A percentile compares a stretch with the other conserved stretches of the same genome.
Conservation (phyloP, 768 basidiomycete species). For the Suillus americanus region DNA sequence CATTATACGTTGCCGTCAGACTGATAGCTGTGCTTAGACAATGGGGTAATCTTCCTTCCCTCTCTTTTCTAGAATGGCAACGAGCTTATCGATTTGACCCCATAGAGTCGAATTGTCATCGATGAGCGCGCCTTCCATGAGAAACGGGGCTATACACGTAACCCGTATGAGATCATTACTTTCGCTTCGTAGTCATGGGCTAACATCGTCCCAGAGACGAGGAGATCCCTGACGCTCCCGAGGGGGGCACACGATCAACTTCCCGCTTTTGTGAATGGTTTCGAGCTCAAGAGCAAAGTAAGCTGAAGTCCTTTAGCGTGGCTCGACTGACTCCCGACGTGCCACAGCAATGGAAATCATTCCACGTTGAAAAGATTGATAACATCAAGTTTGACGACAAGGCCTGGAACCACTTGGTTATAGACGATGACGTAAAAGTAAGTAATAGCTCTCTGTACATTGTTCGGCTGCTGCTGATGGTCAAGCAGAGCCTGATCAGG, state of each 20-base stretch:
- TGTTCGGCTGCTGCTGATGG: constrained; percentile 33
- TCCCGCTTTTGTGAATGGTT: constrained; percentile 58
- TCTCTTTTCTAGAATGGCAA: constrained; percentile 57
- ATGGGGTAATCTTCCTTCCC: constrained; percentile 10
- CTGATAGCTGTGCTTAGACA: constrained; percentile 7
- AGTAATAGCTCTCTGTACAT: background rate
- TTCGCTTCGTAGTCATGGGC: background rate
- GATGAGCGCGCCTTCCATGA: background rate
- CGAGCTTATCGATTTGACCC: constrained; percentile 47
- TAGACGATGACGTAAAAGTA: constrained; percentile 50
- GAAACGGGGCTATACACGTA: too few relatives aligned
- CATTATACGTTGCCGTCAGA: background rate
- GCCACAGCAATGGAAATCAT: constrained; percentile 46
- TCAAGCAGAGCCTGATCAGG: constrained; percentile 21
- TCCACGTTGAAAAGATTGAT: constrained; percentile 53
- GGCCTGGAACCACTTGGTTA: constrained; percentile 58
- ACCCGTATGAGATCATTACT: background rate
- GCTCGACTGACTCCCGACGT: background rate
- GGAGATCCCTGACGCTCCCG: constrained; percentile 37
- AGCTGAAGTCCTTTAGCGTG: too few relatives aligned
- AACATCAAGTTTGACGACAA: constrained; percentile 57
- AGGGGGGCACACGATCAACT: constrained; percentile 57
- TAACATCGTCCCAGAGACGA: constrained; percentile 3
- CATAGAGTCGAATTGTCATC: background rate
- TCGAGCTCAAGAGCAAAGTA: constrained; percentile 56